These are phyloP conservation scores for Lindgomyces ingoldianus DNA, from an alignment of 495 filamentous ascomycete species.

Conservation along the genomic window DNA sequence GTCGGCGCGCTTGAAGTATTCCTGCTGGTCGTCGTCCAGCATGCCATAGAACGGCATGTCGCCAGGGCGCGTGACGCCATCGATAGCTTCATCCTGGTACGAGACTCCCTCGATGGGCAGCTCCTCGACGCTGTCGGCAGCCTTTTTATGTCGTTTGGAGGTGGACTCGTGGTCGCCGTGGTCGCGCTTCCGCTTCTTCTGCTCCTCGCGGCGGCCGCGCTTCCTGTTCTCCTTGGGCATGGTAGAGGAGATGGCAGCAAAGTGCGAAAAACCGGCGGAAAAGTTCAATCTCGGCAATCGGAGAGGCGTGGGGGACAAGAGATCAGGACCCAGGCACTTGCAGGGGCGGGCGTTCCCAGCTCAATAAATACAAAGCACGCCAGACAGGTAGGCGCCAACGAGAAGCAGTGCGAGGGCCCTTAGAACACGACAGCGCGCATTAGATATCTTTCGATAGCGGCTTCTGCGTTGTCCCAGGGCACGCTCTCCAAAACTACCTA, in stretches of 20 bases:
- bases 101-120: conserved; percentile 4
- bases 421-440: too few relatives aligned
- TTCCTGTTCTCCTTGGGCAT: conserved; percentile 68
- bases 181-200: conserved; percentile 57
- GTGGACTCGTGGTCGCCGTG: conserved; percentile 39
- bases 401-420: too few relatives aligned
- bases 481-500: too few relatives aligned
- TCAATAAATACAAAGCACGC: too few relatives aligned
- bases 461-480: too few relatives aligned
- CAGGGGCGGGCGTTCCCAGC: too few relatives aligned
- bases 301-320: too few relatives aligned
- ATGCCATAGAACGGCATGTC: conserved; percentile 81
- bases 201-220: conserved; percentile 63
- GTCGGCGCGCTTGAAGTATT: conserved; percentile 88
- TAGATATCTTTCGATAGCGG: too few relatives aligned
- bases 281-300: not conserved
- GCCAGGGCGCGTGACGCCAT: conserved; percentile 26
- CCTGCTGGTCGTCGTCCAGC: conserved; percentile 84
- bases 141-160: conserved; percentile 37
- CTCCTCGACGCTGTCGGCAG: conserved; percentile 18
- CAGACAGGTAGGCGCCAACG: too few relatives aligned
- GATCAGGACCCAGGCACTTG: too few relatives aligned
- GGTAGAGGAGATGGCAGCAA: conserved; percentile 1
- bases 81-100: conserved; percentile 26
- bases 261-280: not conserved